A percentile compares a stretch with the other conserved stretches of the same genome.
Evolutionary conservation across 495 filamentous ascomycete genomes (phyloP).

Genomic region (Aspergillus sparsus): DNA sequence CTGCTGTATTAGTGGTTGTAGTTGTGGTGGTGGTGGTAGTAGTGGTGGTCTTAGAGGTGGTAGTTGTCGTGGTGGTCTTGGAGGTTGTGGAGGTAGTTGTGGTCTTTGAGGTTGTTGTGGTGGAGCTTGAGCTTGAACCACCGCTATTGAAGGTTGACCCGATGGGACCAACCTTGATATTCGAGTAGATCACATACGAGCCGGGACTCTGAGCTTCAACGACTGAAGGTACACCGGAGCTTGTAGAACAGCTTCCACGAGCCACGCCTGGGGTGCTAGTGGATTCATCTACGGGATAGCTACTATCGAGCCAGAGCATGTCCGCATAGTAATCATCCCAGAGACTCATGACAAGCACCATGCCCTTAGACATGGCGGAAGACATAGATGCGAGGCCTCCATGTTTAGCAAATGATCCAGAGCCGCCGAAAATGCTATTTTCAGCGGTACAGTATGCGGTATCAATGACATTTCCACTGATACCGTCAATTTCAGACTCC

Average conservation of each 20-base stretch:
- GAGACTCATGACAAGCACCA: constrained; percentile 72
- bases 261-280: constrained; percentile 58
- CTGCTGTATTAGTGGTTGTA: no score
- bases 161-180: constrained; percentile 69
- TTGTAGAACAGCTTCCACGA: constrained; percentile 63
- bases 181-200: constrained; percentile 62
- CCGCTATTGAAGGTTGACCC: constrained; percentile 55
- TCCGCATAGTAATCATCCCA: constrained; percentile 72
- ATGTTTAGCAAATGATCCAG: constrained; percentile 55
- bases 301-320: constrained; percentile 81
- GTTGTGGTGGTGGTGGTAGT: no score
- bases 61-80: no score
- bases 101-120: background rate
- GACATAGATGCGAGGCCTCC: constrained; percentile 63
- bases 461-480: constrained; percentile 59
- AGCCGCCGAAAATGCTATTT: constrained; percentile 62
- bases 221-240: constrained; percentile 59
- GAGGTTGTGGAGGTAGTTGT: no score
- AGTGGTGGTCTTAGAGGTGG: no score
- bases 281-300: constrained; percentile 59
- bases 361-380: constrained; percentile 52
- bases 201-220: constrained; percentile 57
- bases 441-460: constrained; percentile 60
- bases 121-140: constrained; percentile 9
- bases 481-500: constrained; percentile 50